Evolutionary conservation across 495 filamentous ascomycete species (phyloP), one percentile per base, ranked within the genome.

Genomic region (Hypomontagnella submonticulosa): DNA sequence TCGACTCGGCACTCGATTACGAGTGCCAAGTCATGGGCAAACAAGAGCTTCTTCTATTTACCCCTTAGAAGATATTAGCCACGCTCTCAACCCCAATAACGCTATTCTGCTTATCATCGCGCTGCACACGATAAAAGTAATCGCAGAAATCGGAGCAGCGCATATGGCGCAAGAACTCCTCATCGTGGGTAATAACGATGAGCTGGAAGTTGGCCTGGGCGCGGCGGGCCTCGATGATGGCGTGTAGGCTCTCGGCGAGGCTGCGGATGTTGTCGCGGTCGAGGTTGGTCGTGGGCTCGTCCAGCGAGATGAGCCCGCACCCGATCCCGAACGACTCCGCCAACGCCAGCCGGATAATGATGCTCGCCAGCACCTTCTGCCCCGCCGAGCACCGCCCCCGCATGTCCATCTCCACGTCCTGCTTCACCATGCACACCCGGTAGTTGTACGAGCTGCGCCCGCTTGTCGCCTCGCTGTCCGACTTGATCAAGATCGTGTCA

Each of bases 321-420:
- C 97, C 97, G 67, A 92, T 85, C 57, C 96, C 96, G 72, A 99
- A 99, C 66, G 93, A 97, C 74, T 99, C 96, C 16, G 95, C 95
- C 41, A 99, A 84, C 13, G 95, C 96, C 32, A 99, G 84, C 4
- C 95, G 93, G 74, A 99, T 98, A 78, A 99, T 96, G 80, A 99
- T 99, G 79, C 89, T 90, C 10, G 95, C 95, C 18, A 99, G 85
- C 20, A 99, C 94, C 71, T 94, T 96, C 75, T 99, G 95, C 2
- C 95, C 95, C 10, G 95, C 95, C 73, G 90, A 94, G 82, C 95
- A 99, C 32, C 95, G 90, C 8, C 95, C 95, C 60, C 95, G 92
- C 95, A 99, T 99, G 79, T 99, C 95, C 94, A 99, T 97, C 76
- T 99, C 95, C 3, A 90, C 89, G 67, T 93, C 91, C 71, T 92